Evolutionary conservation across 371 early-diverging fungal species (phyloP), one percentile per base, ranked within the genome.

Genomic region (Mortierella sp.): DNA sequence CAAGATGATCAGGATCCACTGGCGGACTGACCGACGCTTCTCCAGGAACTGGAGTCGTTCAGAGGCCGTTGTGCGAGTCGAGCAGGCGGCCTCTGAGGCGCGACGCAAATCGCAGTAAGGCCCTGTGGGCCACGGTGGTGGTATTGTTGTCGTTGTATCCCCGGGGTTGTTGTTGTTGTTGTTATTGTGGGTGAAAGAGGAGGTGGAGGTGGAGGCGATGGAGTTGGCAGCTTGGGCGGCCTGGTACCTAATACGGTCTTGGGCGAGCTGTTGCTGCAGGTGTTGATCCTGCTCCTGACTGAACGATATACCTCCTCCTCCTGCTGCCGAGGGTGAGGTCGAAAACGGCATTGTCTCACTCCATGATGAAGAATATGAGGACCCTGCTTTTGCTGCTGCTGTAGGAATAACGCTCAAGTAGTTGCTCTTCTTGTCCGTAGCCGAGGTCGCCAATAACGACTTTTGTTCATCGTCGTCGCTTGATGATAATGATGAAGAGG

Each of bases 1-100:
- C 4, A 78, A 55, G 5, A 44, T 8, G 19, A 78, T 34, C 41
- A 73, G 29, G 31, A 73, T 19, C 55, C 58, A 14, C 24, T 40
- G 68, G 41, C 70, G 73, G 29, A 77, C 14, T 0, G 65, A 64
- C 5, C 78, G 78, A 24, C 73, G 58, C 24, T 53, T 68, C 50
- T 34, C 14, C 31, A 72, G 40, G 29, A 41, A 37, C 29, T 47
- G 40, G 29, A n/a, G 43, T n/a, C 53, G 34, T 31, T 55, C 55
- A 9, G 66, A 68, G 31, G 41, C 66, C 0, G 72, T 48, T 26
- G 43, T 52, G 29, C 50, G 16, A 16, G 55, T 43, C 34, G 69
- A 69, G 22, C 37, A 19, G 11, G 69, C 39, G 11, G 69, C 39
- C 22, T 48, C 67, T n/a, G 74, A 73, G 9, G 44, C n/a, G 26